A percentile compares a stretch with the other conserved stretches of the same genome.
Evolutionary conservation across 495 filamentous ascomycete genomes (phyloP).

Genomic region (Aspergillus avenaceus): DNA sequence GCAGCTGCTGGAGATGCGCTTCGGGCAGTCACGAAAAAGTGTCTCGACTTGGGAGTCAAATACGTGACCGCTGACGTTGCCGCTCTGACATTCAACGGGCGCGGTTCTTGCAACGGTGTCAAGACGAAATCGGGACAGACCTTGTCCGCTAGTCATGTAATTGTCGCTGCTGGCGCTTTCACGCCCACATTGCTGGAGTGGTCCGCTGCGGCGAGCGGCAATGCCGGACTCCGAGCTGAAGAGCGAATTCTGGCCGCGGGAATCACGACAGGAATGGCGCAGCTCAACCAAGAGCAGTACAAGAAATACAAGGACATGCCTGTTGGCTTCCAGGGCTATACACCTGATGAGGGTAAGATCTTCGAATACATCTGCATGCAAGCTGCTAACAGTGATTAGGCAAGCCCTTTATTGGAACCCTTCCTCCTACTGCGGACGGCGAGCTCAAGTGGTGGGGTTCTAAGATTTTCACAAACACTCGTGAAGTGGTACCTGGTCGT

Average conservation of each 20-base stretch:
- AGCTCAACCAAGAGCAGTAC: constrained; percentile 25
- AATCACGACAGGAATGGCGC: constrained; percentile 47
- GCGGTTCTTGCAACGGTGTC: constrained; percentile 44
- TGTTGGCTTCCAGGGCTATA: constrained; percentile 35
- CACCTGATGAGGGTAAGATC: constrained; percentile 25
- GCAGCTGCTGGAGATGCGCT: constrained; percentile 56
- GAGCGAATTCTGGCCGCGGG: constrained; percentile 52
- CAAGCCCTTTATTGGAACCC: constrained; percentile 28
- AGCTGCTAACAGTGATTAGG: constrained; percentile 16
- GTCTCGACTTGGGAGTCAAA: constrained; percentile 48
- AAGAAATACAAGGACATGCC: constrained; percentile 30
- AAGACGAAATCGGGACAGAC: constrained; percentile 33
- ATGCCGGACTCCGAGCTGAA: constrained; percentile 42
- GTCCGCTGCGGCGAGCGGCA: constrained; percentile 39
- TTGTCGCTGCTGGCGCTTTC: constrained; percentile 56
- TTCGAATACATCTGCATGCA: not conserved
- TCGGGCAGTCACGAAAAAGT: constrained; percentile 37
- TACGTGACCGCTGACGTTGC: constrained; percentile 46
- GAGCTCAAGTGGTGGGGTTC: constrained; percentile 52
- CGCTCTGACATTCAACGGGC: constrained; percentile 37
- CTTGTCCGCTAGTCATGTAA: constrained; percentile 39
- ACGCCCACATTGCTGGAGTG: constrained; percentile 57
- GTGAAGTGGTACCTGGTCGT: constrained; percentile 34
- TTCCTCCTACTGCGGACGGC: constrained; percentile 32
- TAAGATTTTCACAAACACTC: constrained; percentile 48